Conservation (phyloP, 441 rosid genomes). For the Bruguiera hainesii region DNA sequence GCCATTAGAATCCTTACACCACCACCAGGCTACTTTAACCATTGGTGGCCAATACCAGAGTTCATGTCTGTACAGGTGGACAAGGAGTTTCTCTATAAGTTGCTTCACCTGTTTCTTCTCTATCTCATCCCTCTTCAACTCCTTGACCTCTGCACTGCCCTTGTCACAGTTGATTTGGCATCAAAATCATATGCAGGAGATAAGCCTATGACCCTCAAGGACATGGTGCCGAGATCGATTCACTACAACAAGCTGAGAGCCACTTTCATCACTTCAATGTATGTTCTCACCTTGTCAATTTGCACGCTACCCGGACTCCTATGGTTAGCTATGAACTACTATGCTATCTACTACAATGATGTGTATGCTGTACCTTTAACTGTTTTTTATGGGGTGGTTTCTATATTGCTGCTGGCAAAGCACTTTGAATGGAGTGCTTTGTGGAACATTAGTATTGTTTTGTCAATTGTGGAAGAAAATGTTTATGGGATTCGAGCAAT, state of each 20-base stretch:
- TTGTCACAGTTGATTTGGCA: constrained; percentile 20
- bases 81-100: constrained; percentile 6
- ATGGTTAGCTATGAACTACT: constrained; percentile 31
- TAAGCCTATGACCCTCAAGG: constrained; percentile 18
- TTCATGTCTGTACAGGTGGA: not conserved
- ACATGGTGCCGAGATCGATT: constrained; percentile 11
- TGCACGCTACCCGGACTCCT: constrained; percentile 28
- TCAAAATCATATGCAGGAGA: constrained; percentile 17
- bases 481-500: constrained; percentile 33
- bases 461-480: constrained; percentile 34
- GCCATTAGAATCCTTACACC: not conserved
- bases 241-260: constrained; percentile 6
- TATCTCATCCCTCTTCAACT: constrained; percentile 26
- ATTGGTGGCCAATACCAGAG: constrained; percentile 4
- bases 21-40: not conserved
- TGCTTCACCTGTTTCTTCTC: constrained; percentile 23
- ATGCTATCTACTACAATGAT: constrained; percentile 1
- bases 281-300: constrained; percentile 29
- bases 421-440: constrained; percentile 35
- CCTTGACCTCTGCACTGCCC: constrained; percentile 19
- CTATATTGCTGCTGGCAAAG: constrained; percentile 23
- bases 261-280: constrained; percentile 29
- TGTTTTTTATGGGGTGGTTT: constrained; percentile 15
- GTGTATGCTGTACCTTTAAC: constrained; percentile 1
- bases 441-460: constrained; percentile 47